Evolutionary conservation across 192 early-diverging fungal species (phyloP).

Genomic region (Geosiphon pyriformis): DNA sequence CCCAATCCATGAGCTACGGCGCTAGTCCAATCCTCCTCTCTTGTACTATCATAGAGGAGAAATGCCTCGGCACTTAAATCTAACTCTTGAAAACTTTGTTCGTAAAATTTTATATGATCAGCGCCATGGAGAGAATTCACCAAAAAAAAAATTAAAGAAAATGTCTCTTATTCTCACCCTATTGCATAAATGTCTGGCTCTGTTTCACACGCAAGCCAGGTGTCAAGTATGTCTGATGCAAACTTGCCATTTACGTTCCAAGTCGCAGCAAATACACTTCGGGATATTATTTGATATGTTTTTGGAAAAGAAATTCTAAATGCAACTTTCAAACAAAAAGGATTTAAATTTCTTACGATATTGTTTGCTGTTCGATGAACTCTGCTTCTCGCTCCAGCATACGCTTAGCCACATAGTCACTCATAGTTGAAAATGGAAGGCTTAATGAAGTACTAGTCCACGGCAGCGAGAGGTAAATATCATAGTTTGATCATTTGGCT

Average conservation of each 20-base stretch:
- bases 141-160: conserved; percentile 5
- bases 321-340: no score
- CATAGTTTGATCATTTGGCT: no score
- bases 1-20: conserved; percentile 66
- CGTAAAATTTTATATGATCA: conserved; percentile 12
- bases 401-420: conserved; percentile 27
- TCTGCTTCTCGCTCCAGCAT: conserved; percentile 34
- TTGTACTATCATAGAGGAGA: conserved; percentile 68
- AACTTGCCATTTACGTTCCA: conserved; percentile 87
- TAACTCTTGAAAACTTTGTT: conserved; percentile 82
- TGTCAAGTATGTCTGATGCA: conserved; percentile 49
- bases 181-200: conserved; percentile 66
- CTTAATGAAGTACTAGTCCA: no score
- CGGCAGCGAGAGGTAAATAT: no score
- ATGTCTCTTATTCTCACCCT: conserved; percentile 43
- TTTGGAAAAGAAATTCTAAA: no score
- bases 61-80: conserved; percentile 84
- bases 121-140: not conserved
- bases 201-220: conserved; percentile 54
- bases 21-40: conserved; percentile 76
- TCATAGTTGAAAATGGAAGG: no score
- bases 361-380: conserved; percentile 33
- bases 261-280: conserved; percentile 71
- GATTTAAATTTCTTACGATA: conserved; percentile 15
- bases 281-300: no score